phyloP scores from a whole-genome alignment of 371 early-diverging fungal species.

The Mucor lusitanicus region DNA sequence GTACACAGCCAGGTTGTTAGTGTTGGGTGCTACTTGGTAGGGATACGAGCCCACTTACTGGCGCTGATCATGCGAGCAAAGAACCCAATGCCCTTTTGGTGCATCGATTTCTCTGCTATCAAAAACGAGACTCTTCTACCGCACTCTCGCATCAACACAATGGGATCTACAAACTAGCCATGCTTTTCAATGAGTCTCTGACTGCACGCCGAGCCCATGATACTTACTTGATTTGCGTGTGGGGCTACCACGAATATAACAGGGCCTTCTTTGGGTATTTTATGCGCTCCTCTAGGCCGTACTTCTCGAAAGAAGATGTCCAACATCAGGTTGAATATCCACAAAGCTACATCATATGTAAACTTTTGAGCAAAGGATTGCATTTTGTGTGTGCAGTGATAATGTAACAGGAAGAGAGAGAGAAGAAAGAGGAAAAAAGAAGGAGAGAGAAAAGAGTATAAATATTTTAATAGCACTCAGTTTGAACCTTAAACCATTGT shows the following conservation, averaged over 20 bases:
- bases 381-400: background rate
- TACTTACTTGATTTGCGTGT: slow-evolving; percentile 83
- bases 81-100: slow-evolving; percentile 74
- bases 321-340: slow-evolving; percentile 57
- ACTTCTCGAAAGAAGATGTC: slow-evolving; percentile 87
- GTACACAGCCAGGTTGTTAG: background rate
- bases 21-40: background rate
- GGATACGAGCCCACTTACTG: slow-evolving; percentile 42
- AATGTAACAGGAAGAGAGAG: background rate
- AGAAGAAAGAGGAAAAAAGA: background rate
- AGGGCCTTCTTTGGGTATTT: slow-evolving; percentile 82
- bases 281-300: slow-evolving; percentile 77
- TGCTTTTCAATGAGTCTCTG: background rate
- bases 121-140: slow-evolving; percentile 80
- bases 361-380: slow-evolving; percentile 2
- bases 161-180: slow-evolving; percentile 84
- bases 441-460: no score
- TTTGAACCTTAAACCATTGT: slow-evolving; percentile 1
- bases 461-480: background rate
- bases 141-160: slow-evolving; percentile 75
- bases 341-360: slow-evolving; percentile 50
- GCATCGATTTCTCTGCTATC: slow-evolving; percentile 83
- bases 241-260: slow-evolving; percentile 93
- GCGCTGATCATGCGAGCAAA: slow-evolving; percentile 69
- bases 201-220: background rate